phyloP scores from a whole-genome alignment of 805 yeast species.

The Saccharomycopsis guyanensis region DNA sequence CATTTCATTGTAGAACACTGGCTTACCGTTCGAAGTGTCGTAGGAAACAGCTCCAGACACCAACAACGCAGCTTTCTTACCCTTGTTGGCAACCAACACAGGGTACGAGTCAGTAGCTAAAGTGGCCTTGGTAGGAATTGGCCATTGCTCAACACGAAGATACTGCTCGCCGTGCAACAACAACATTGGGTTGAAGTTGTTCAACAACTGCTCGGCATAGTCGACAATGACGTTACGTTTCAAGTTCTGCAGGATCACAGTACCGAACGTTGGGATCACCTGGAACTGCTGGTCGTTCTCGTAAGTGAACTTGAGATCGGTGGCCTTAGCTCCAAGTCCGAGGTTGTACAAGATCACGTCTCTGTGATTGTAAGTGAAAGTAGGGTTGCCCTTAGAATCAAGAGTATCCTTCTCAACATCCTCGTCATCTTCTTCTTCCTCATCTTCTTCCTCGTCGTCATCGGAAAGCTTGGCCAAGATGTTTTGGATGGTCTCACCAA shows the following conservation, averaged over 20 bases:
- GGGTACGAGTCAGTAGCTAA: constrained; percentile 59
- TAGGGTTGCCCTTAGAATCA: constrained; percentile 33
- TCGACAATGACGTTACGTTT: constrained; percentile 29
- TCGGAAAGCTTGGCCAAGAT: constrained; percentile 56
- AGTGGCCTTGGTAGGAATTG: constrained; percentile 66
- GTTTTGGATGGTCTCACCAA: constrained; percentile 74
- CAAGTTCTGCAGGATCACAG: constrained; percentile 57
- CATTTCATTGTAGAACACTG: constrained; percentile 71
- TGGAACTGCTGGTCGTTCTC: constrained; percentile 75
- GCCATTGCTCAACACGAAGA: constrained; percentile 65
- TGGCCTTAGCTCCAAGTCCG: constrained; percentile 78
- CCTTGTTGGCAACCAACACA: constrained; percentile 74
- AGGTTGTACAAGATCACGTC: constrained; percentile 80
- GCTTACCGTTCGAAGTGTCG: constrained; percentile 62
- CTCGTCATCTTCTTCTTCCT: constrained; percentile 38
- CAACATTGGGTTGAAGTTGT: constrained; percentile 81
- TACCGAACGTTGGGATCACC: constrained; percentile 73
- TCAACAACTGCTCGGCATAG: constrained; percentile 48
- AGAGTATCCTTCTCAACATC: constrained; percentile 39
- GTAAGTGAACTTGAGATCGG: constrained; percentile 70
- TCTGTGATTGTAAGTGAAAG: constrained; percentile 53
- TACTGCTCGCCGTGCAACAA: constrained; percentile 95
- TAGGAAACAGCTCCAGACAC: constrained; percentile 65
- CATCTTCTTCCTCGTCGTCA: constrained; percentile 35
- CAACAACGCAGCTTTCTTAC: constrained; percentile 70